A percentile compares a stretch with the other conserved stretches of the same genome.
phyloP scores from a whole-genome alignment of 192 early-diverging fungal genomes.

The Umbelopsis ramanniana region DNA sequence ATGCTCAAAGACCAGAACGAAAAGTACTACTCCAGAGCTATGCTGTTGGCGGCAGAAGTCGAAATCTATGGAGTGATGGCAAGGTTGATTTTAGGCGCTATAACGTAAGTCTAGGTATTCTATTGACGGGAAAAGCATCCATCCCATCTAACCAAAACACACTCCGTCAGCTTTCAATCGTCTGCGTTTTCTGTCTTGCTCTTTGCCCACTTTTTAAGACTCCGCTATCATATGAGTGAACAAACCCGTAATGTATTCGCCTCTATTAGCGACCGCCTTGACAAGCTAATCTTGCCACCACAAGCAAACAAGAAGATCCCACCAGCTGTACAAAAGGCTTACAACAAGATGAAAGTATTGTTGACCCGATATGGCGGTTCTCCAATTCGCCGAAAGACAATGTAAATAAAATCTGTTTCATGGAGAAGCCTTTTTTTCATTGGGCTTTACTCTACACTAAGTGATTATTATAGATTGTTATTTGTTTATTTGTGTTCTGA shows the following conservation, averaged over 20 bases:
- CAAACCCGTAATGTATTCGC: slow-evolving; percentile 11
- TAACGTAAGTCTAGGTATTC: slow-evolving; percentile 43
- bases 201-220: slow-evolving; percentile 70
- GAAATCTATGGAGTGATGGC: slow-evolving; percentile 75
- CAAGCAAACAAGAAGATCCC: slow-evolving; percentile 33
- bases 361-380: slow-evolving; percentile 12
- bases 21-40: slow-evolving; percentile 63
- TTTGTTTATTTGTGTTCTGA: not conserved
- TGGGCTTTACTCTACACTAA: not conserved
- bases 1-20: slow-evolving; percentile 49
- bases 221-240: slow-evolving; percentile 48
- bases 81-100: slow-evolving; percentile 52
- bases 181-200: slow-evolving; percentile 49
- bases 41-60: slow-evolving; percentile 63
- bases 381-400: not conserved
- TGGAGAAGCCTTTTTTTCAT: not conserved
- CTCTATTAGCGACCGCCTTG: slow-evolving; percentile 1
- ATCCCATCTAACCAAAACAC: not conserved
- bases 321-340: slow-evolving; percentile 30
- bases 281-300: slow-evolving; percentile 28
- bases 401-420: slow-evolving; percentile 16
- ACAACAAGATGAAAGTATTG: slow-evolving; percentile 17
- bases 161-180: slow-evolving; percentile 35
- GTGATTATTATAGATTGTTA: not conserved
- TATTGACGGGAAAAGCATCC: not conserved